Evolutionary conservation across 2,329 filamentous ascomycete genomes (phyloP).

Genomic region (Alternaria arborescens): DNA sequence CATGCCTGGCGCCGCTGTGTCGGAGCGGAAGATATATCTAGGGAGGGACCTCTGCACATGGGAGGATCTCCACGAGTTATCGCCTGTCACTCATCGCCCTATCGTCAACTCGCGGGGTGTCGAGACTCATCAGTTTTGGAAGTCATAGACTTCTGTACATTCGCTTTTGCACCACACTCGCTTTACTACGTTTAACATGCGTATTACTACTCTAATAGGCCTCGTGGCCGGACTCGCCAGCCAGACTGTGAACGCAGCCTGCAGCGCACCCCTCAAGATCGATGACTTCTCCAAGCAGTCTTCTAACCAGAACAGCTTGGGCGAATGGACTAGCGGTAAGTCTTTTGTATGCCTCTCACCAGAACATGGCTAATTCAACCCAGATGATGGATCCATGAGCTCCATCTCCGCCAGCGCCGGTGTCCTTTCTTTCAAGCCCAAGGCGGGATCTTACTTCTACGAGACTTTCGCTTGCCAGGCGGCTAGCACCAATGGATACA

Average conservation of each 20-base stretch:
- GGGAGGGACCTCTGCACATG: constrained; percentile 17
- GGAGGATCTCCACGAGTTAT: constrained; percentile 27
- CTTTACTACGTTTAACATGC: constrained; percentile 41
- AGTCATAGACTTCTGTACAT: constrained; percentile 49
- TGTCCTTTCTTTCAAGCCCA: constrained; percentile 61
- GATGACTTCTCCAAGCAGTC: constrained; percentile 52
- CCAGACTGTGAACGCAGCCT: constrained; percentile 43
- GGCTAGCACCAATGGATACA: constrained; percentile 58
- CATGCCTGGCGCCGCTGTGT: constrained; percentile 30
- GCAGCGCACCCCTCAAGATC: constrained; percentile 47
- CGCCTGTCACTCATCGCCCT: constrained; percentile 24
- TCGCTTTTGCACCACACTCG: constrained; percentile 47
- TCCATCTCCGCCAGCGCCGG: constrained; percentile 54
- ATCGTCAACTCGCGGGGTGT: constrained; percentile 26
- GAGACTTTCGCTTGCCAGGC: constrained; percentile 61
- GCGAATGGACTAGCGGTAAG: constrained; percentile 49
- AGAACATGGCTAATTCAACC: constrained; percentile 15
- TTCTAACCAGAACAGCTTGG: constrained; percentile 48
- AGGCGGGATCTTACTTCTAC: constrained; percentile 62
- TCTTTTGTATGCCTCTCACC: background rate
- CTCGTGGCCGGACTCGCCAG: constrained; percentile 42
- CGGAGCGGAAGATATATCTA: constrained; percentile 35
- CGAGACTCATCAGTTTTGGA: constrained; percentile 32
- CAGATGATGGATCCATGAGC: constrained; percentile 62
- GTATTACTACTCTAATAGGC: constrained; percentile 41